Base-by-base conservation (phyloP, 495 filamentous ascomycete genomes). In the Lasiosphaeria miniovina region DNA sequence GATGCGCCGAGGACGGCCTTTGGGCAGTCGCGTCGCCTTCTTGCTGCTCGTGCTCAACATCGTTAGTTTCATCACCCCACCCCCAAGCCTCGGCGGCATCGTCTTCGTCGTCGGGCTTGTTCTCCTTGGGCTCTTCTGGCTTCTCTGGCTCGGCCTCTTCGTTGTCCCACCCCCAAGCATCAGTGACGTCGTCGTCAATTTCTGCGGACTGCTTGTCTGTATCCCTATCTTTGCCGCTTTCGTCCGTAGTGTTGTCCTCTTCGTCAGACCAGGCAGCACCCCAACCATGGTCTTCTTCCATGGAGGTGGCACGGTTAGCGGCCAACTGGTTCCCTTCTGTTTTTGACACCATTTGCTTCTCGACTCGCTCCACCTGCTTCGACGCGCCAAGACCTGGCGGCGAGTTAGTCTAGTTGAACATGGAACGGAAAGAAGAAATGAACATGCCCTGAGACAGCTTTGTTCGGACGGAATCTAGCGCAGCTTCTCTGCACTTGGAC, bases 341-440 rank as follows among this genome's bases (percentile, higher is more conserved):
- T 60, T 77, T 80, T 3, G 85, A 84, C 1, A 98, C 76, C 60
- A 86, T 82, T 65, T 91, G 86, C 32, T 89, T 96, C 71, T 98
- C 95, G 0, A 93, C 78, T 55, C 89, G 84, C 67, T 97, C 91
- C 3, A 93, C 91, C 45, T 77, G 75, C 61, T 83, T 86, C 3
- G 84, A 80, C 34, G 77, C 71, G 36, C 84, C 82, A 43, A 90
- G 75, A 6, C 88, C 50, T 52, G 5, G 32, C 31, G 24, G 11
- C 6, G 35, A 1, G 36, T 58, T 36, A 58, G 49, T 40, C 10
- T 52, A n/a, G 4, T 33, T 58, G 8, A 34, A 31, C 3, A 0
- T 10, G 14, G 33, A 6, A 2, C 9, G 10, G 10, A 17, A 9
- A 17, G 24, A 31, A 15, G 12, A 4, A 11, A 48, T 6, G 36